phyloP scores from a whole-genome alignment of 2,329 filamentous ascomycete species.

The Seiridium unicorne region DNA sequence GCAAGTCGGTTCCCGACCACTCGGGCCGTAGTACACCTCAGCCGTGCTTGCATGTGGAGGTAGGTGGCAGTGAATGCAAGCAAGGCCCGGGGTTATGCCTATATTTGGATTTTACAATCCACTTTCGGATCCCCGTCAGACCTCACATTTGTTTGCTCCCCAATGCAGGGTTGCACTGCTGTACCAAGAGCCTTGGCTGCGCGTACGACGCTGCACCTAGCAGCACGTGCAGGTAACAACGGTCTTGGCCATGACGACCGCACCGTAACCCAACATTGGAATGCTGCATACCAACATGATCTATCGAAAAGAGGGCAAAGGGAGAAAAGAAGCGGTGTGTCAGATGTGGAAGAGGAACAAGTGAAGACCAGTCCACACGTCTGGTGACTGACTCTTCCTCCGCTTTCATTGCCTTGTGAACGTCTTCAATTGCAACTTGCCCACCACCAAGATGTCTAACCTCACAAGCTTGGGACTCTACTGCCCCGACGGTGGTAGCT shows the following conservation, averaged over 20 bases:
- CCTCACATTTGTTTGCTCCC: too few relatives aligned
- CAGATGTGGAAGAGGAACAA: neutral
- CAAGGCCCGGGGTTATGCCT: neutral
- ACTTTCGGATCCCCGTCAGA: too few relatives aligned
- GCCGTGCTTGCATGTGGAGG: neutral
- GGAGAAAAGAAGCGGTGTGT: neutral
- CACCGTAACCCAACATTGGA: neutral
- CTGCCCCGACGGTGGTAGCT: too few relatives aligned
- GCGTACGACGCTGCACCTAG: neutral
- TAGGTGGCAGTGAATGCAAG: neutral
- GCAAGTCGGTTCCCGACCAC: neutral
- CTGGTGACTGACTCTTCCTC: too few relatives aligned
- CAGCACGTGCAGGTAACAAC: neutral
- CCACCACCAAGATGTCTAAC: too few relatives aligned
- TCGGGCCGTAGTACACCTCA: neutral
- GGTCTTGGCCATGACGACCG: neutral
- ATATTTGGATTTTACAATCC: neutral
- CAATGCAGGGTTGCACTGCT: neutral
- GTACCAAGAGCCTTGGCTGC: neutral
- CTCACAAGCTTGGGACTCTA: too few relatives aligned
- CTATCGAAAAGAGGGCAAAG: neutral
- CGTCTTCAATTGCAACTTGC: too few relatives aligned
- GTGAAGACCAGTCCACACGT: neutral
- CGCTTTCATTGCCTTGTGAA: too few relatives aligned
- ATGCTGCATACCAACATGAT: neutral